Evolutionary conservation across 148 eudicot genomes (phyloP).

Genomic region (Bassia scoparia): DNA sequence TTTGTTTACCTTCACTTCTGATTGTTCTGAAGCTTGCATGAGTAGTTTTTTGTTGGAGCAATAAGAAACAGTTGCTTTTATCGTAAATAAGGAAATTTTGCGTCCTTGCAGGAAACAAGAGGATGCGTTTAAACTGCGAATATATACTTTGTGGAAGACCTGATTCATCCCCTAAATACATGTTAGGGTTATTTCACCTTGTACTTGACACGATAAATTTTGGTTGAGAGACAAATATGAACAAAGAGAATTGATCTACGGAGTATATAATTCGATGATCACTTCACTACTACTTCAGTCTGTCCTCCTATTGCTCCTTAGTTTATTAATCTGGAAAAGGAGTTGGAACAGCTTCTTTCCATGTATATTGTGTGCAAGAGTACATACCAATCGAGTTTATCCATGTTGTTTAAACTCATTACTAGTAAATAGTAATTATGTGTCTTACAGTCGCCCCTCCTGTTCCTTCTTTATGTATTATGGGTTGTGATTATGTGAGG

Average conservation of each 20-base stretch:
- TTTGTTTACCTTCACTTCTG: background rate
- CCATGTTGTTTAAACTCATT: too few species aligned
- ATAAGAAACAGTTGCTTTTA: too few species aligned
- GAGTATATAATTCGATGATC: background rate
- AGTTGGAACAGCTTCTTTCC: conserved; percentile 38
- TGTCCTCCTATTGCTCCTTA: background rate
- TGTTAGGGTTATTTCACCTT: conserved; percentile 9
- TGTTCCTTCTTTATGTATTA: background rate
- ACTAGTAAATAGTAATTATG: too few species aligned
- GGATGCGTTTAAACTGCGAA: background rate
- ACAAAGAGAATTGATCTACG: background rate
- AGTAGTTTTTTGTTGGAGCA: too few species aligned
- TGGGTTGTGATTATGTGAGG: background rate
- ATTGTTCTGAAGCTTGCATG: conserved; percentile 2
- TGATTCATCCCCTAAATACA: background rate
- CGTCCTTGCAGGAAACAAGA: conserved; percentile 16
- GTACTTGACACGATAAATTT: conserved; percentile 7
- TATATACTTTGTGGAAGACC: conserved; percentile 16
- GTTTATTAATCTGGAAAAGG: conserved; percentile 21
- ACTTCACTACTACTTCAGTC: background rate
- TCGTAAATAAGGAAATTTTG: conserved; percentile 7
- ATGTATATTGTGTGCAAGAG: conserved; percentile 30
- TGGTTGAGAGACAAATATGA: conserved; percentile 4
- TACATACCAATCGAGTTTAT: background rate
- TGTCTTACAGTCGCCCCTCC: background rate